Evolutionary conservation across 176 grass and related monocot species (phyloP).

Genomic region (Oropetium thomaeum): DNA sequence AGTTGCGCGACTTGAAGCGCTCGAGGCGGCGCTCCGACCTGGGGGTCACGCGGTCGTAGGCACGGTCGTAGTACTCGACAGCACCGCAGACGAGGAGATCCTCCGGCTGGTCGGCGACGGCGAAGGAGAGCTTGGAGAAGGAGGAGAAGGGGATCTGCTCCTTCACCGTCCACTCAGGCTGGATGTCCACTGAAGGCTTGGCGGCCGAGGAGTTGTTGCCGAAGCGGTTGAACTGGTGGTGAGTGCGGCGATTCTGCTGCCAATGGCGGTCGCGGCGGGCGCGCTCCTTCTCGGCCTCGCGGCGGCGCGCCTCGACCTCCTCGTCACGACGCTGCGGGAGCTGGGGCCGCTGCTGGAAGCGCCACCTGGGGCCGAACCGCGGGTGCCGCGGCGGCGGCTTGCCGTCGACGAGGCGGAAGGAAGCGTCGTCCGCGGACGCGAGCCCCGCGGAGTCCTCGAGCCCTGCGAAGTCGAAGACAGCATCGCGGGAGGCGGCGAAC

Average conservation of each 20-base stretch:
- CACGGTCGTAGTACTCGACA: slow-evolving; percentile 65
- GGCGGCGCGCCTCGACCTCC: slow-evolving; percentile 79
- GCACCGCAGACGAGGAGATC: slow-evolving; percentile 71
- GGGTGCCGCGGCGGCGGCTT: slow-evolving; percentile 58
- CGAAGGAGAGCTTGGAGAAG: slow-evolving; percentile 87
- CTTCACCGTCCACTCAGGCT: slow-evolving; percentile 83
- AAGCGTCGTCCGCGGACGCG: slow-evolving; percentile 55
- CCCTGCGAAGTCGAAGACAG: slow-evolving; percentile 73
- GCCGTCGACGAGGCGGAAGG: slow-evolving; percentile 70
- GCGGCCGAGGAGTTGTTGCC: slow-evolving; percentile 36
- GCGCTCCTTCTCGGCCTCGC: slow-evolving; percentile 76
- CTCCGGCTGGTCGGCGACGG: slow-evolving; percentile 69
- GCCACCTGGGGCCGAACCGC: slow-evolving; percentile 73
- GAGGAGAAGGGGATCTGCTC: slow-evolving; percentile 92
- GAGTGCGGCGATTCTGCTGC: slow-evolving; percentile 49
- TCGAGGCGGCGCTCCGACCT: slow-evolving; percentile 72
- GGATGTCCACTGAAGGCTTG: slow-evolving; percentile 80
- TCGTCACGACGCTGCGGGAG: slow-evolving; percentile 86
- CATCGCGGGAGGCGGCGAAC: slow-evolving; percentile 50
- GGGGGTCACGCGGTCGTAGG: slow-evolving; percentile 74
- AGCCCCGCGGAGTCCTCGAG: slow-evolving; percentile 53
- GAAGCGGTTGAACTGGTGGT: slow-evolving; percentile 28
- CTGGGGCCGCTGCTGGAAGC: slow-evolving; percentile 64
- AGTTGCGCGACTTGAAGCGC: slow-evolving; percentile 75
- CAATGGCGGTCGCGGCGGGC: slow-evolving; percentile 68